Percentiles rank a stretch among this genome's conserved stretches.
Conservation (phyloP, 768 basidiomycete genomes). For the Kwoniella botswanensis region DNA sequence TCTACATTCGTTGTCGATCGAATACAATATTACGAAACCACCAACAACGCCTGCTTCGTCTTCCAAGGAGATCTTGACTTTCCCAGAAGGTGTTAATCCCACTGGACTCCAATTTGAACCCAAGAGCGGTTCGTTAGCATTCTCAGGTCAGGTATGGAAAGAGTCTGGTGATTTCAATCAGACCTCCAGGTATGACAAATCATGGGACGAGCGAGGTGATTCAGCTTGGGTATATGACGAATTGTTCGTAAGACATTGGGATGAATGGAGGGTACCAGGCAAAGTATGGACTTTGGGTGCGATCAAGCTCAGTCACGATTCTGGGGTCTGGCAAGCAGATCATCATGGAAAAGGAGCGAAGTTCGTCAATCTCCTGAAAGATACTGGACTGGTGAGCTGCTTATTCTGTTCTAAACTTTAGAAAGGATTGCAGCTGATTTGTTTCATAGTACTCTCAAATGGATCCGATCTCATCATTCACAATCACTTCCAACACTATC, state of each 20-base stretch:
- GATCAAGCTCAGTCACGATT: constrained; percentile 12
- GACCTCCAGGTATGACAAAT: constrained; percentile 69
- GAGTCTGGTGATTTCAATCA: constrained; percentile 68
- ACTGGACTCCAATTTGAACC: constrained; percentile 28
- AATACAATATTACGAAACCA: background rate
- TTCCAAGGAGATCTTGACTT: constrained; percentile 31
- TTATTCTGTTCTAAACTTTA: background rate
- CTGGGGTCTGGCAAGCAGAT: constrained; percentile 63
- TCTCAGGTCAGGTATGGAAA: constrained; percentile 79
- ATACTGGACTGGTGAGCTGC: constrained; percentile 31
- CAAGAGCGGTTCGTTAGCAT: constrained; percentile 68
- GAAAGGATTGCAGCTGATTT: background rate
- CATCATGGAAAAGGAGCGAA: constrained; percentile 66
- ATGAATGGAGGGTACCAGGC: constrained; percentile 47
- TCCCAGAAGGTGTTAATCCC: constrained; percentile 41
- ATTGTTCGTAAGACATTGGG: constrained; percentile 46
- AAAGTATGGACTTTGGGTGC: constrained; percentile 44
- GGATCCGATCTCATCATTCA: constrained; percentile 57
- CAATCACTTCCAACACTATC: constrained; percentile 66
- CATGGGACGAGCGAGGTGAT: constrained; percentile 30
- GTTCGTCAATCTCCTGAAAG: constrained; percentile 34
- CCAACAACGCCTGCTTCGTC: background rate
- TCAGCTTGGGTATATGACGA: constrained; percentile 48
- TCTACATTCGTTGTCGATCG: constrained; percentile 25
- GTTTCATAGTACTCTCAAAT: constrained; percentile 69